These are phyloP conservation scores for Coriaria nepalensis DNA, from an alignment of 306 rosid species.

Conservation along the genomic window DNA sequence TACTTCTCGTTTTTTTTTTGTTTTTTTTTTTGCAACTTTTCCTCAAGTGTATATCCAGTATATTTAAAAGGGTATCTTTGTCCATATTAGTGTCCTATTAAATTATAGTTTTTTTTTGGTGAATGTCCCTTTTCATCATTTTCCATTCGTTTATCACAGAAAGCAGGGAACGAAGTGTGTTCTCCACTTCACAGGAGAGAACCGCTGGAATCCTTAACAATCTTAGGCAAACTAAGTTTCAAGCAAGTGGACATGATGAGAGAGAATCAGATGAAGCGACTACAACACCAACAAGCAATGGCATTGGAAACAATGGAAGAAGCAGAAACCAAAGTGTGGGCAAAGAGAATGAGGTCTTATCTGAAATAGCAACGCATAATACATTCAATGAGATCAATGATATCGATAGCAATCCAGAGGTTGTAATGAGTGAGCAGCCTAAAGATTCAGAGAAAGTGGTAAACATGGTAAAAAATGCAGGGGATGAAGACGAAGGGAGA, in stretches of 20 bases:
- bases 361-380: no score
- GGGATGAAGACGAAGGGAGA: conserved; percentile 15
- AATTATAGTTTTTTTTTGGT: background rate
- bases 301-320: conserved; percentile 11
- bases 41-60: background rate
- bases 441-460: conserved; percentile 17
- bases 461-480: conserved; percentile 10
- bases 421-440: conserved; percentile 15
- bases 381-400: no score
- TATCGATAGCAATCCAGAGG: conserved; percentile 14
- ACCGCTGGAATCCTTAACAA: conserved; percentile 38
- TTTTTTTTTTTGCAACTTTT: background rate
- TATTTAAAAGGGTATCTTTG: background rate
- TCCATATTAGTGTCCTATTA: background rate
- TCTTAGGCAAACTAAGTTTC: conserved; percentile 19
- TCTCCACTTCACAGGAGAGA: conserved; percentile 22
- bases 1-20: background rate
- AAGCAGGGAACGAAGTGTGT: conserved; percentile 25
- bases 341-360: conserved; percentile 16
- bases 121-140: background rate
- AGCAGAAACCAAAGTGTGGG: conserved; percentile 11
- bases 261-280: conserved; percentile 13
- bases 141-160: no score
- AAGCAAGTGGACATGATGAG: conserved; percentile 13
- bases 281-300: conserved; percentile 12